phyloP scores from a whole-genome alignment of 2,329 filamentous ascomycete species.

The Talaromyces sp. region DNA sequence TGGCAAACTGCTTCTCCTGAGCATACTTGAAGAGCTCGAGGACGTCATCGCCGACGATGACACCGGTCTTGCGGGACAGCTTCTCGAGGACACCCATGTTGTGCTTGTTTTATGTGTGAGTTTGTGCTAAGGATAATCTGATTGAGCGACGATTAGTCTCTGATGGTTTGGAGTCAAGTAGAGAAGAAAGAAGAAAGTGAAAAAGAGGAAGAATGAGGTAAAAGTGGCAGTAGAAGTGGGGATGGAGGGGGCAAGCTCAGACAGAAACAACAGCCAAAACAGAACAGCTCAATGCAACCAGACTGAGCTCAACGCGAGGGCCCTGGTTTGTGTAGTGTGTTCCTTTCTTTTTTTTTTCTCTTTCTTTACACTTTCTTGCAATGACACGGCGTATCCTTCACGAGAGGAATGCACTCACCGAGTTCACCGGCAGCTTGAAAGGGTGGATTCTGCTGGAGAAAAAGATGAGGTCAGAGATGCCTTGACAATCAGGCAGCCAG shows the following conservation, averaged over 20 bases:
- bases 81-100: conserved; percentile 50
- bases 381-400: background rate
- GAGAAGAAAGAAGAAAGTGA: conserved; percentile 8
- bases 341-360: background rate
- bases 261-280: conserved; percentile 15
- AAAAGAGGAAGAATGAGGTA: conserved; percentile 8
- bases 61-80: conserved; percentile 61
- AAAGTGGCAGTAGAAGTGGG: conserved; percentile 12
- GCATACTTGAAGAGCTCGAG: conserved; percentile 80
- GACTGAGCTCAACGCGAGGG: background rate
- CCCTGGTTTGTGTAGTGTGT: background rate
- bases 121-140: background rate
- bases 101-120: conserved; percentile 16
- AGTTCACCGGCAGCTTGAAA: conserved; percentile 29
- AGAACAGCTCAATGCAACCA: conserved; percentile 3
- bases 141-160: too few species aligned
- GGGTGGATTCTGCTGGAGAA: background rate
- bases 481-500: conserved; percentile 1
- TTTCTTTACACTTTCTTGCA: background rate
- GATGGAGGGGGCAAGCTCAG: conserved; percentile 6
- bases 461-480: conserved; percentile 30
- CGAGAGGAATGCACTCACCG: conserved; percentile 31
- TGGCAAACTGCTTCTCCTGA: conserved; percentile 80
- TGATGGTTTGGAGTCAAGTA: background rate
- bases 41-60: conserved; percentile 66